These are phyloP conservation scores for Saccharomyces paradoxus DNA, from an alignment of 805 yeast species.

Conservation along the genomic window DNA sequence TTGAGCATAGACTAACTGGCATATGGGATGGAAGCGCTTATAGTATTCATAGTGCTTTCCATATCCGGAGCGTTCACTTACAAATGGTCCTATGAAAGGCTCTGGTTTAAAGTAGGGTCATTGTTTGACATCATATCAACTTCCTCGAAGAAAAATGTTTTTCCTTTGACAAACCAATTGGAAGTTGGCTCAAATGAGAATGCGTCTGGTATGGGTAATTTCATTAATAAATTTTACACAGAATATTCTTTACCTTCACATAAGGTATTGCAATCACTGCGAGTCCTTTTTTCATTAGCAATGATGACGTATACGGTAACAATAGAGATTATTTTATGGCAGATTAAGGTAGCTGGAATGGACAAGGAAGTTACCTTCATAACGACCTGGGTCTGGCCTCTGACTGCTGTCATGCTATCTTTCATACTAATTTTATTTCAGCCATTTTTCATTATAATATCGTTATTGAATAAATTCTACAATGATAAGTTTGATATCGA, in stretches of 20 bases:
- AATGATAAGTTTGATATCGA: slow-evolving; percentile 20
- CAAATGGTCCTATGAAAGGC: slow-evolving; percentile 12
- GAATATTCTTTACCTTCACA: slow-evolving; percentile 27
- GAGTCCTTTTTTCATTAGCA: slow-evolving; percentile 22
- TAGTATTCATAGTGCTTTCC: slow-evolving; percentile 5
- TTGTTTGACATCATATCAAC: slow-evolving; percentile 20
- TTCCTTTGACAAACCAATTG: slow-evolving; percentile 6
- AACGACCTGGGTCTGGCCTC: slow-evolving; percentile 24
- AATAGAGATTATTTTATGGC: slow-evolving; percentile 29
- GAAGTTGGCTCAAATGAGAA: slow-evolving; percentile 2
- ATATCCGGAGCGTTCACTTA: slow-evolving; percentile 7
- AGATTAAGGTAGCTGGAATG: slow-evolving; percentile 20
- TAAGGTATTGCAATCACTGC: slow-evolving; percentile 10
- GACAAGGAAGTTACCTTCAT: slow-evolving; percentile 15
- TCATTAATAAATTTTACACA: slow-evolving; percentile 23
- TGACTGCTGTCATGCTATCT: slow-evolving; percentile 16
- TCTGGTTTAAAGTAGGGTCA: slow-evolving; percentile 18
- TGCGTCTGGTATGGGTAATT: slow-evolving; percentile 6
- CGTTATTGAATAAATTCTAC: slow-evolving; percentile 26
- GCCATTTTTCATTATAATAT: slow-evolving; percentile 24
- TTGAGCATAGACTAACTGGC: background rate
- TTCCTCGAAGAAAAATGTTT: slow-evolving; percentile 2
- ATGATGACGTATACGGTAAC: slow-evolving; percentile 23
- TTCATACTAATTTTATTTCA: slow-evolving; percentile 21
- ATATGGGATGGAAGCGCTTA: slow-evolving; percentile 7